A percentile compares a stretch with the other conserved stretches of the same genome.
Conservation (phyloP, 805 yeast genomes). For the Kodamaea kaohsiungensis region DNA sequence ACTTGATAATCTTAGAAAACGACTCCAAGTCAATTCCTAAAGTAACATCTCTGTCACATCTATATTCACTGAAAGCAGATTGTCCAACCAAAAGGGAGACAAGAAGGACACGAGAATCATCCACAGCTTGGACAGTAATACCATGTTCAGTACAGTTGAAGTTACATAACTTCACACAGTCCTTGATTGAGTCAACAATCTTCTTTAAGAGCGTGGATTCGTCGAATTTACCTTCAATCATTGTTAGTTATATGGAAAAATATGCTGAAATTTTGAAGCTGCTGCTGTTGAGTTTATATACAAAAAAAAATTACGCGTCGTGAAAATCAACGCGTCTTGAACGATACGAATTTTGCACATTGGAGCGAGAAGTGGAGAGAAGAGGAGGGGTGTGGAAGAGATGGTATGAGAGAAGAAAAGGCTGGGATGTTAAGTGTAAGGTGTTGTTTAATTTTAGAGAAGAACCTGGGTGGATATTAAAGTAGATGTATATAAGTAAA, state of each 20-base stretch:
- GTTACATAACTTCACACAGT: slow-evolving; percentile 92
- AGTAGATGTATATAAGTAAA: no score
- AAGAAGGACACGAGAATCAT: slow-evolving; percentile 91
- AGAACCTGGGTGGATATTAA: no score
- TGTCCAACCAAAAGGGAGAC: slow-evolving; percentile 86
- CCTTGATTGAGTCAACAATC: slow-evolving; percentile 91
- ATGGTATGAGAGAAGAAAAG: no score
- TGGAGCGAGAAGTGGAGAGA: background rate
- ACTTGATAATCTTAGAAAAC: slow-evolving; percentile 82
- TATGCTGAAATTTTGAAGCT: background rate
- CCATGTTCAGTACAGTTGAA: slow-evolving; percentile 96
- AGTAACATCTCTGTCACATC: slow-evolving; percentile 93
- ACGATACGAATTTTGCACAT: background rate
- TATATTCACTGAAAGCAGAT: slow-evolving; percentile 85
- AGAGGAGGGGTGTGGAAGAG: no score
- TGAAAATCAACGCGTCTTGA: slow-evolving; percentile 2
- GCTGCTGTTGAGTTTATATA: background rate
- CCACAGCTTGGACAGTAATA: slow-evolving; percentile 95
- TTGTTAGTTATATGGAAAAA: slow-evolving; percentile 24
- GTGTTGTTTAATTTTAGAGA: no score
- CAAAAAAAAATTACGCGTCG: background rate
- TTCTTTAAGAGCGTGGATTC: slow-evolving; percentile 90
- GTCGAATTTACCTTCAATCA: slow-evolving; percentile 97
- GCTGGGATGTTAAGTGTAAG: no score
- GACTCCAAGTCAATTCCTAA: slow-evolving; percentile 89